These are phyloP conservation scores for Chaetomium cochliodes DNA, from an alignment of 495 filamentous ascomycete genomes.

Conservation along the genomic window DNA sequence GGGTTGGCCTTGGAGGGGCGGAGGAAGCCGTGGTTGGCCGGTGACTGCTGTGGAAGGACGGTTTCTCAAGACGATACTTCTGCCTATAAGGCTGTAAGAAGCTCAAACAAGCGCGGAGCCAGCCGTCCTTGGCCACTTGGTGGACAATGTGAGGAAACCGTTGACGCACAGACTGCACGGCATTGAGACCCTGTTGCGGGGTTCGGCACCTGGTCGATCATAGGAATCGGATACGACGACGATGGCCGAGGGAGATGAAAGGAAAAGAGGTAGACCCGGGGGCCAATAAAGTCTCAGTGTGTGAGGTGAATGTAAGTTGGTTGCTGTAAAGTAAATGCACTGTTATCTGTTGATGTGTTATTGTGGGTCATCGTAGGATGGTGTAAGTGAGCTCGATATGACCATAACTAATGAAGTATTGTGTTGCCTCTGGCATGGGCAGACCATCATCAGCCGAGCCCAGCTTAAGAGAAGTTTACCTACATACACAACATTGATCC, in stretches of 20 bases:
- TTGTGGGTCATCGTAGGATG: background rate
- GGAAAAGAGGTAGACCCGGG: background rate
- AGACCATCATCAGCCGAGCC: background rate
- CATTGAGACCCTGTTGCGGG: constrained; percentile 26
- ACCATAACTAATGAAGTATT: background rate
- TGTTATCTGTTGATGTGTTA: no score
- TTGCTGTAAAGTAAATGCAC: no score
- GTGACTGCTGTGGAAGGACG: background rate
- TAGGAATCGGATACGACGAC: background rate
- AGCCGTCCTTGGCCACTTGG: background rate
- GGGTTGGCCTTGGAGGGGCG: background rate
- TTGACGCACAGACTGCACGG: constrained; percentile 23
- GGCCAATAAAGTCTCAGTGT: background rate
- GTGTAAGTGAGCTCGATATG: background rate
- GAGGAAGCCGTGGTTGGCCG: constrained; percentile 18
- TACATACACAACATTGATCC: background rate
- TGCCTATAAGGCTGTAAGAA: constrained; percentile 22
- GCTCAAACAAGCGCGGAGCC: constrained; percentile 21
- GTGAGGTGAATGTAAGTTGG: no score
- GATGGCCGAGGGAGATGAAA: background rate
- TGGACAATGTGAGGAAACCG: background rate
- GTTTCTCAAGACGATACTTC: constrained; percentile 1
- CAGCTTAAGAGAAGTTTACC: constrained; percentile 2
- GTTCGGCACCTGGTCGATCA: constrained; percentile 14
- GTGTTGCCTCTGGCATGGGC: background rate